Evolutionary conservation across 2,329 filamentous ascomycete species (phyloP).

Genomic region (Aspergillus thermomutatus): DNA sequence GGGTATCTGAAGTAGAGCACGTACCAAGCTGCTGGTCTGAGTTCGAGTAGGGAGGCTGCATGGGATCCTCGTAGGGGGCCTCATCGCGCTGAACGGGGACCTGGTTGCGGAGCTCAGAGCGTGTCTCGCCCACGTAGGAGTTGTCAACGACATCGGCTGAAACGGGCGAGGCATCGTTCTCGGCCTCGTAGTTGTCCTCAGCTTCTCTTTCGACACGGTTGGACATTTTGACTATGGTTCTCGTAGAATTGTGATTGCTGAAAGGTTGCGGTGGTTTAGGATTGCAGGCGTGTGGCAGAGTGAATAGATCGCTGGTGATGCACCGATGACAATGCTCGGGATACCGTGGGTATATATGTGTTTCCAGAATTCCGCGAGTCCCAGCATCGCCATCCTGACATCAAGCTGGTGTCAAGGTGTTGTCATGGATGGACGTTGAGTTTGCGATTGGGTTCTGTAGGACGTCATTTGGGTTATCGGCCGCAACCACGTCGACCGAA

Average conservation of each 20-base stretch:
- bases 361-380: background rate
- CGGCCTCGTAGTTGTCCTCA: constrained; percentile 26
- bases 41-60: constrained; percentile 28
- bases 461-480: background rate
- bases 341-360: constrained; percentile 3
- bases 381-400: constrained; percentile 11
- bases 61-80: constrained; percentile 22
- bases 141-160: constrained; percentile 16
- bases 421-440: background rate
- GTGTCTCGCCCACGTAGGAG: constrained; percentile 23
- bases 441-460: background rate
- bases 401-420: constrained; percentile 2
- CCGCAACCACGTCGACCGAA: too few species aligned
- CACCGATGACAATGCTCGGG: background rate
- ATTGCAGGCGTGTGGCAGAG: background rate
- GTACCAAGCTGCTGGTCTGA: constrained; percentile 28
- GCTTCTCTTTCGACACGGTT: constrained; percentile 22
- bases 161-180: constrained; percentile 27
- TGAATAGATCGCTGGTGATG: background rate
- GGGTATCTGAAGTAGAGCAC: background rate
- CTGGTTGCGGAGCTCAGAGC: constrained; percentile 7
- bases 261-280: background rate
- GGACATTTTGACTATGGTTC: constrained; percentile 17
- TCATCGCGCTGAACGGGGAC: constrained; percentile 26
- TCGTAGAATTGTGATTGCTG: background rate